A percentile compares a stretch with the other conserved stretches of the same genome.
Evolutionary conservation across 495 filamentous ascomycete genomes (phyloP).

Genomic region (Tuber borchii): DNA sequence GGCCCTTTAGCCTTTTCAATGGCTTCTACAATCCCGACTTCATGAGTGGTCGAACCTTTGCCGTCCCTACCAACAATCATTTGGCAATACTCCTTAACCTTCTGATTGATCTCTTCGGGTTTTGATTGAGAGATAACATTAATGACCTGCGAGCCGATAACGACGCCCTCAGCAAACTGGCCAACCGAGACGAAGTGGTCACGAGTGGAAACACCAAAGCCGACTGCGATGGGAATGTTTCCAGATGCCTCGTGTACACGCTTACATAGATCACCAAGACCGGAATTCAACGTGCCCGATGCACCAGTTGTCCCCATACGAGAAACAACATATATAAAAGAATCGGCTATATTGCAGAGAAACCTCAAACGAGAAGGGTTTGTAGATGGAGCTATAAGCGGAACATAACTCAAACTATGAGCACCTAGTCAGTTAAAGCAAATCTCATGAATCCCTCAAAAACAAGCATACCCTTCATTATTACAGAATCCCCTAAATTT

Average conservation of each 20-base stretch:
- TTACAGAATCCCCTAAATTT: conserved; percentile 81
- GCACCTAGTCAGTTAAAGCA: neutral
- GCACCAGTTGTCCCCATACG: conserved; percentile 96
- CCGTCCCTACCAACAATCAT: conserved; percentile 63
- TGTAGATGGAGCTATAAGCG: conserved; percentile 88
- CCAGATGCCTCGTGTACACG: conserved; percentile 91
- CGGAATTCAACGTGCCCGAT: conserved; percentile 68
- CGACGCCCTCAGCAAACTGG: conserved; percentile 81
- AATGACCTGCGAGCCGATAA: conserved; percentile 94
- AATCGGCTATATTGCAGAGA: conserved; percentile 93
- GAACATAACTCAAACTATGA: conserved; percentile 78
- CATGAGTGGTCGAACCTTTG: conserved; percentile 49
- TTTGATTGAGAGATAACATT: conserved; percentile 66
- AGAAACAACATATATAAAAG: conserved; percentile 98
- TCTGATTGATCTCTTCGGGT: conserved; percentile 61
- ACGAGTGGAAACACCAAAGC: conserved; percentile 91
- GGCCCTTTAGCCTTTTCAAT: conserved; percentile 51
- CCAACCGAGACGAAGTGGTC: conserved; percentile 87
- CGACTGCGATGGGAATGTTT: conserved; percentile 79
- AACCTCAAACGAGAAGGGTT: conserved; percentile 89
- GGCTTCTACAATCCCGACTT: conserved; percentile 61
- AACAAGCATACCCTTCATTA: conserved; percentile 55
- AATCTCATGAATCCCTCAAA: neutral
- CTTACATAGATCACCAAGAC: conserved; percentile 69
- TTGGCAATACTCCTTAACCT: conserved; percentile 78